Conservation (phyloP, 169 alveolate species). For the Cystoisospora suis region DNA sequence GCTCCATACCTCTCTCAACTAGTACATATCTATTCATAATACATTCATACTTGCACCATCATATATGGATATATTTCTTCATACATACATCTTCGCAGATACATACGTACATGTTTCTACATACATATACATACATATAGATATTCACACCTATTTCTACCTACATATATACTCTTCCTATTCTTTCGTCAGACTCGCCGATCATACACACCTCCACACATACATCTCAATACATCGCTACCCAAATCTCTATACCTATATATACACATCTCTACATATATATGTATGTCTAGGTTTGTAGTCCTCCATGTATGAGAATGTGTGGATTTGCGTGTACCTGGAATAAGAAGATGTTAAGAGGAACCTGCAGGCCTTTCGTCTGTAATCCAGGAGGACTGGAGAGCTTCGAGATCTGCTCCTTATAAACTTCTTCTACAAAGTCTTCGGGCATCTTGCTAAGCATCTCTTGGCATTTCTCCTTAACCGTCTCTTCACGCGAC, state of each 20-base stretch:
- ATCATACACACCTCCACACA: too few relatives aligned
- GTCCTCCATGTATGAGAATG: not conserved
- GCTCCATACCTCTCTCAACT: too few relatives aligned
- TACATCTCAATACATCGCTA: too few relatives aligned
- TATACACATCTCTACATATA: not conserved
- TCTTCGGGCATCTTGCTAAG: slow-evolving; percentile 89
- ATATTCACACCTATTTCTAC: too few relatives aligned
- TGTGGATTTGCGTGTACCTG: slow-evolving; percentile 33
- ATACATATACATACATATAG: not conserved
- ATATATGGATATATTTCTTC: not conserved
- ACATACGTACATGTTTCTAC: not conserved
- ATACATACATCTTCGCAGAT: not conserved
- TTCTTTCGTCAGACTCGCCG: too few relatives aligned
- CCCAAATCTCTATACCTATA: too few relatives aligned
- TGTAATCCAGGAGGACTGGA: slow-evolving; percentile 86
- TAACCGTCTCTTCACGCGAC: slow-evolving; percentile 92
- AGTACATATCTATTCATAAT: not conserved
- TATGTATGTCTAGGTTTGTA: not conserved
- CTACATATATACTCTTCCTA: too few relatives aligned
- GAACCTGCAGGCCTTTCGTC: slow-evolving; percentile 88
- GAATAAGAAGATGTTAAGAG: slow-evolving; percentile 94
- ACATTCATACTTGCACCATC: not conserved
- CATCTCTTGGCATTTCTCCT: slow-evolving; percentile 88
- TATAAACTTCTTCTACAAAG: slow-evolving; percentile 86
- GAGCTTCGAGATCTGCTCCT: slow-evolving; percentile 86